These are phyloP conservation scores for Lipomyces lipofer DNA, from an alignment of 805 yeast species.

Conservation along the genomic window DNA sequence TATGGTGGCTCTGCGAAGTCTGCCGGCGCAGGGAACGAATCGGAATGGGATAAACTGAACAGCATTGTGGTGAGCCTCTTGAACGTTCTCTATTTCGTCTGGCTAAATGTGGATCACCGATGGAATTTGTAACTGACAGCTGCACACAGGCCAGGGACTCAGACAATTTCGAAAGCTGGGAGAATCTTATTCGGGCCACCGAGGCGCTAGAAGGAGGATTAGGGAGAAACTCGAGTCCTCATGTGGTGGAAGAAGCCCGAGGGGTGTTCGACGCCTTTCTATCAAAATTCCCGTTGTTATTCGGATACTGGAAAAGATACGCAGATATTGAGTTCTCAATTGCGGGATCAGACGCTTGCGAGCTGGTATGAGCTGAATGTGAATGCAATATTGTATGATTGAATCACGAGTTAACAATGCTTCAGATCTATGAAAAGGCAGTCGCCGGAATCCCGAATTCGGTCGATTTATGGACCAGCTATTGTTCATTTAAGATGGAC, in stretches of 20 bases:
- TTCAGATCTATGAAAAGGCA: slow-evolving; percentile 39
- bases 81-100: no score
- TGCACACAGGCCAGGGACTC: slow-evolving; percentile 35
- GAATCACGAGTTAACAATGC: no score
- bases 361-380: slow-evolving; percentile 22
- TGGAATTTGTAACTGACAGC: background rate
- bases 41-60: slow-evolving; percentile 23
- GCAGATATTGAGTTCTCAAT: slow-evolving; percentile 43
- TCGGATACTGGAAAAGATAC: slow-evolving; percentile 47
- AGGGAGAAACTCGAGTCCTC: slow-evolving; percentile 36
- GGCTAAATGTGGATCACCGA: background rate
- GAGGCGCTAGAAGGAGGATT: slow-evolving; percentile 39
- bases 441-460: slow-evolving; percentile 37
- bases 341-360: slow-evolving; percentile 38
- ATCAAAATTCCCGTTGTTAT: slow-evolving; percentile 40
- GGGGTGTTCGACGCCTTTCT: slow-evolving; percentile 38
- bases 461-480: slow-evolving; percentile 44
- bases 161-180: slow-evolving; percentile 41
- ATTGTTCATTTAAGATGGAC: slow-evolving; percentile 40
- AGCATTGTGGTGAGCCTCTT: slow-evolving; percentile 13
- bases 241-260: slow-evolving; percentile 35
- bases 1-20: no score
- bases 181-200: slow-evolving; percentile 37
- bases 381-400: no score
- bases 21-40: no score